A percentile compares a stretch with the other conserved stretches of the same genome.
These are phyloP conservation scores for Akanthomyces uredinophilus DNA, from an alignment of 2,329 filamentous ascomycete genomes.

Conservation along the genomic window DNA sequence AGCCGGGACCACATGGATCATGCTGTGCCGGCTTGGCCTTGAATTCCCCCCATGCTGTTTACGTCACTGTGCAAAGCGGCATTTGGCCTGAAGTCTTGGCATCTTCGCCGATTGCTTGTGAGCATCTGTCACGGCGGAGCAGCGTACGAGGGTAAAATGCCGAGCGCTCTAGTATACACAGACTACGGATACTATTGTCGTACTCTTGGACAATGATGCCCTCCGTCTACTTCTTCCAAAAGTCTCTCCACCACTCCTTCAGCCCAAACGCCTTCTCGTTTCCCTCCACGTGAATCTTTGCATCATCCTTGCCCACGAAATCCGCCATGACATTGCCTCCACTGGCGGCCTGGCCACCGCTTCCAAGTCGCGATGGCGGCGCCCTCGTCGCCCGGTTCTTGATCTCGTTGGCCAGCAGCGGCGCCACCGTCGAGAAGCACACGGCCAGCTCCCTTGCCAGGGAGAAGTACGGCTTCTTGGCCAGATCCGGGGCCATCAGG, in stretches of 20 bases:
- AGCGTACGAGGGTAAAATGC: background rate
- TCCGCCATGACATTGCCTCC: constrained; percentile 53
- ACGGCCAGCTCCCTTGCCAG: constrained; percentile 74
- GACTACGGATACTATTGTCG: background rate
- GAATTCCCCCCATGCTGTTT: background rate
- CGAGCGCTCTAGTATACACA: background rate
- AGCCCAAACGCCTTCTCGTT: constrained; percentile 75
- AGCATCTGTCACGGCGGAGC: background rate
- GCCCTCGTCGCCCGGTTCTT: constrained; percentile 56
- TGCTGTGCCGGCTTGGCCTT: background rate
- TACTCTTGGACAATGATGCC: background rate
- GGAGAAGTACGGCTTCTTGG: constrained; percentile 87
- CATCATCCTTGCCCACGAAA: constrained; percentile 46
- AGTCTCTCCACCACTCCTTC: constrained; percentile 81
- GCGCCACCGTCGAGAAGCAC: constrained; percentile 85
- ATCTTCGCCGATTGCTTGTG: background rate
- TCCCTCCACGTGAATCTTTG: constrained; percentile 67
- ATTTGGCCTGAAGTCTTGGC: background rate
- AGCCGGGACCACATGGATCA: background rate
- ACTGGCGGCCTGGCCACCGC: constrained; percentile 26
- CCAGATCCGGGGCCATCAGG: constrained; percentile 84
- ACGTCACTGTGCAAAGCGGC: background rate
- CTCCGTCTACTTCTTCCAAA: constrained; percentile 44
- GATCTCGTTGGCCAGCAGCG: constrained; percentile 67
- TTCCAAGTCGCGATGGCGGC: constrained; percentile 32